phyloP scores from a whole-genome alignment of 306 rosid species.

The Boehmeria nivea region DNA sequence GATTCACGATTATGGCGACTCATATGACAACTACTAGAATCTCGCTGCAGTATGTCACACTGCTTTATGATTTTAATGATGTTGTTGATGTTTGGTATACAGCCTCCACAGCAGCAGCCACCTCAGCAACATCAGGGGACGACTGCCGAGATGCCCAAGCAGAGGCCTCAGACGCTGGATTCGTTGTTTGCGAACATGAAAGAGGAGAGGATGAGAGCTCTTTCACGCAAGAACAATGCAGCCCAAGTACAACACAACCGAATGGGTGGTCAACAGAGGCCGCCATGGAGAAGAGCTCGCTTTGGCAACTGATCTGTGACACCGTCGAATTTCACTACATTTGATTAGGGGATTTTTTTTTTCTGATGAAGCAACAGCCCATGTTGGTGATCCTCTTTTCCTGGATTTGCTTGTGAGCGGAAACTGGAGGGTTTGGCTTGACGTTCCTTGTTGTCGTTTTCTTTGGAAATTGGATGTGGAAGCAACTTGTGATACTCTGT shows the following conservation, averaged over 20 bases:
- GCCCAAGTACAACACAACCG: constrained; percentile 29
- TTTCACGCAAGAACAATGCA: constrained; percentile 48
- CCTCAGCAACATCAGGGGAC: constrained; percentile 33
- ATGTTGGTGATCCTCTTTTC: too few species aligned
- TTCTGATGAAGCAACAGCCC: too few species aligned
- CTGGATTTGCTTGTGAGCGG: too few species aligned
- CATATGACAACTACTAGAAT: not conserved
- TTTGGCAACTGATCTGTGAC: constrained; percentile 38
- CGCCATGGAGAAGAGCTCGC: constrained; percentile 67
- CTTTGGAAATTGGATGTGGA: too few species aligned
- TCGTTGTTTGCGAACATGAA: constrained; percentile 78
- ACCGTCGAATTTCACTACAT: not conserved
- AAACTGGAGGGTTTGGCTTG: too few species aligned
- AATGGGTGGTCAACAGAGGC: constrained; percentile 42
- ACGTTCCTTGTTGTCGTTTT: too few species aligned
- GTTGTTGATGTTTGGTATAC: constrained; percentile 12
- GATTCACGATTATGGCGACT: too few species aligned
- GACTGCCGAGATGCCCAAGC: constrained; percentile 39
- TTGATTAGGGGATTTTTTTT: not conserved
- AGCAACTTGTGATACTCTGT: too few species aligned
- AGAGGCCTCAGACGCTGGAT: constrained; percentile 74
- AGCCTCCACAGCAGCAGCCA: constrained; percentile 30
- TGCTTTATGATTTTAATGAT: not conserved
- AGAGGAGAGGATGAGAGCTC: constrained; percentile 68
- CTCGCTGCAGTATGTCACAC: not conserved